Evolutionary conservation across 2,329 filamentous ascomycete genomes (phyloP), one percentile per base, ranked within the genome.

Genomic region (Trichoderma oligosporum): DNA sequence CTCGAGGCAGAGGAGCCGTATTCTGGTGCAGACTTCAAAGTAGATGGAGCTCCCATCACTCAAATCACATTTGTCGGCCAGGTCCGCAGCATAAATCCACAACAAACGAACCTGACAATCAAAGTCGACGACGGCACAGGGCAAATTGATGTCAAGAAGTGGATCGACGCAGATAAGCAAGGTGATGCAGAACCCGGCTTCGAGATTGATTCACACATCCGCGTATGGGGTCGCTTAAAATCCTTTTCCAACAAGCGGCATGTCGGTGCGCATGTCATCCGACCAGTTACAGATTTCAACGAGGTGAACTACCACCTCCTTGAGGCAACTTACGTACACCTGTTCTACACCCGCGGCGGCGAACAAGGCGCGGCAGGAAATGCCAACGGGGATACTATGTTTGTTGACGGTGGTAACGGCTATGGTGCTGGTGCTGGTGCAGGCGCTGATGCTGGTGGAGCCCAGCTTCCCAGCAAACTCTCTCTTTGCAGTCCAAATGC

Each of bases 121-220:
- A 89, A 87, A 67, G 78, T 99, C 66, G 94, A 99, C 74, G 94
- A 99, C 73, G 94, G 94, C 70, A 99, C 95, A 1, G 92, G 91
- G 60, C 81, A 86, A 61, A 87, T 97, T 66, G 95, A 99, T 73
- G 92, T 91, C 64, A 95, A 94, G 77, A 86, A 88, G 71, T 96
- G 89, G 88, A 80, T 89, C 57, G 87, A 93, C 73, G 74, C 80
- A 63, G 82, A 84, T 68, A 81, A 80, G 68, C 69, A 74, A 35
- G 73, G 74, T n/a, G 71, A 72, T 14, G 67, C 71, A 25, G 75
- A 77, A 62, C 70, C 77, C 18, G 80, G 82, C 61, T 83, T 89
- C 64, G 80, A 84, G 62, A 79, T 87, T 63, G 88, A 93, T 67
- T 82, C 85, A 53, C 93, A 96, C 74, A 90, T 93, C 52, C 86